phyloP scores from a whole-genome alignment of 106 monocot genomes.

The Acanthochlamys bracteata region DNA sequence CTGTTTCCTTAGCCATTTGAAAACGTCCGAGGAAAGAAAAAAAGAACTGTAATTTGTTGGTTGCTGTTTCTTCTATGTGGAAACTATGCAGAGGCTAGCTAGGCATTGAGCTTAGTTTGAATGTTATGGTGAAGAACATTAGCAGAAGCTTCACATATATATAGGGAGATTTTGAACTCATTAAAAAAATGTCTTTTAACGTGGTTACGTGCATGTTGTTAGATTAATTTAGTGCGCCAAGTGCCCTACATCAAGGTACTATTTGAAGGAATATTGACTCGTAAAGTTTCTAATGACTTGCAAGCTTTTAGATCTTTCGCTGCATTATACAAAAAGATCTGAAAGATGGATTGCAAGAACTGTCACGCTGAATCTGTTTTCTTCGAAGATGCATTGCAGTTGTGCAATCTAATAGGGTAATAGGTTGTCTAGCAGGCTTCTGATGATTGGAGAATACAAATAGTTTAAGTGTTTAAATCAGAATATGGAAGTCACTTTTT shows the following conservation, averaged over 20 bases:
- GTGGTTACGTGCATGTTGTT: background rate
- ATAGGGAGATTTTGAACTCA: background rate
- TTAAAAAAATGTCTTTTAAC: background rate
- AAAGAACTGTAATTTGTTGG: background rate
- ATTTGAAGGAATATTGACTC: background rate
- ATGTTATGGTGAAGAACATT: no score
- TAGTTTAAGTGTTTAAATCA: background rate
- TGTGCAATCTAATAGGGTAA: background rate
- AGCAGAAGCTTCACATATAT: background rate
- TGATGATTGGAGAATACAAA: background rate
- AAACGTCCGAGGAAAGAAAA: background rate
- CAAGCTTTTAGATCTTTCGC: background rate
- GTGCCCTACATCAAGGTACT: background rate
- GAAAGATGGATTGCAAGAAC: background rate
- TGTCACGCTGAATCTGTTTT: background rate
- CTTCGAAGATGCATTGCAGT: no score
- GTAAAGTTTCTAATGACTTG: background rate
- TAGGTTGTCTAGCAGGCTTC: background rate
- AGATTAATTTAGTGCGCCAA: background rate
- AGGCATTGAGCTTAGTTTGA: background rate
- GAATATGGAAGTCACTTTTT: background rate
- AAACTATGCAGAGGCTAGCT: background rate
- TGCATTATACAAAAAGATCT: background rate
- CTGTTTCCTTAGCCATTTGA: background rate
- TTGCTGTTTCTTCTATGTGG: background rate